phyloP scores from a whole-genome alignment of 768 basidiomycete species.

The Kwoniella heveanensis region DNA sequence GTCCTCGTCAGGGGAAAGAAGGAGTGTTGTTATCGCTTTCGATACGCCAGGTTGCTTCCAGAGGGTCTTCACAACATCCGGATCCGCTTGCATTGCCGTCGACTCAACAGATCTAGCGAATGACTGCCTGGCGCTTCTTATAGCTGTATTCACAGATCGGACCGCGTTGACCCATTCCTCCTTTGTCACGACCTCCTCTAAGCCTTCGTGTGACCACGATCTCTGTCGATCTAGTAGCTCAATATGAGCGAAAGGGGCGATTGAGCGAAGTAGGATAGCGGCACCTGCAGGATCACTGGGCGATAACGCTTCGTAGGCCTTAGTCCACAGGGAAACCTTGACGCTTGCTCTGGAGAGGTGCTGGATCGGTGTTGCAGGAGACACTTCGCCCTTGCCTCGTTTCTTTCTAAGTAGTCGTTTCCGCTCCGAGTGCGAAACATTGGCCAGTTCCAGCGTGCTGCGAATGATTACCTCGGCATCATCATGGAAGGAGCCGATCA shows the following conservation, averaged over 20 bases:
- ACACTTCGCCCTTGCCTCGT: slow-evolving; percentile 5
- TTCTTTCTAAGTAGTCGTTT: slow-evolving; percentile 22
- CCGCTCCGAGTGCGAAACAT: slow-evolving; percentile 41
- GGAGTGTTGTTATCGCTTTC: slow-evolving; percentile 66
- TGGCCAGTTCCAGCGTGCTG: slow-evolving; percentile 41
- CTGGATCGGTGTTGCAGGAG: slow-evolving; percentile 23
- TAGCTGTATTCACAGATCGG: slow-evolving; percentile 65
- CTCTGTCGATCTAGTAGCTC: slow-evolving; percentile 61
- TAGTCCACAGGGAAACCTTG: slow-evolving; percentile 69
- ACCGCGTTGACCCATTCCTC: slow-evolving; percentile 58
- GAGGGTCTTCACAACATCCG: slow-evolving; percentile 61
- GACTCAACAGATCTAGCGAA: slow-evolving; percentile 67
- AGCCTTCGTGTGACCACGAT: slow-evolving; percentile 46
- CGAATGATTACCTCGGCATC: slow-evolving; percentile 53
- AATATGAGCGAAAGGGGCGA: slow-evolving; percentile 68
- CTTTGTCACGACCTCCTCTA: slow-evolving; percentile 39
- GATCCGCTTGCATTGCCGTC: slow-evolving; percentile 67
- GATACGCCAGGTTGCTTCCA: slow-evolving; percentile 65
- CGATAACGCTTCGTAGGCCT: slow-evolving; percentile 65
- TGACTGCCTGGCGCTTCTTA: slow-evolving; percentile 65
- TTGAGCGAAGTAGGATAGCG: slow-evolving; percentile 63
- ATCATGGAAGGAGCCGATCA: slow-evolving; percentile 48
- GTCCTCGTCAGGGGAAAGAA: slow-evolving; percentile 79
- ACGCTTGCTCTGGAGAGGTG: slow-evolving; percentile 53
- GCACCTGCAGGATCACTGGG: slow-evolving; percentile 66